Conservation (phyloP, 73 alveolate genomes). For the Paramecium caudatum region DNA sequence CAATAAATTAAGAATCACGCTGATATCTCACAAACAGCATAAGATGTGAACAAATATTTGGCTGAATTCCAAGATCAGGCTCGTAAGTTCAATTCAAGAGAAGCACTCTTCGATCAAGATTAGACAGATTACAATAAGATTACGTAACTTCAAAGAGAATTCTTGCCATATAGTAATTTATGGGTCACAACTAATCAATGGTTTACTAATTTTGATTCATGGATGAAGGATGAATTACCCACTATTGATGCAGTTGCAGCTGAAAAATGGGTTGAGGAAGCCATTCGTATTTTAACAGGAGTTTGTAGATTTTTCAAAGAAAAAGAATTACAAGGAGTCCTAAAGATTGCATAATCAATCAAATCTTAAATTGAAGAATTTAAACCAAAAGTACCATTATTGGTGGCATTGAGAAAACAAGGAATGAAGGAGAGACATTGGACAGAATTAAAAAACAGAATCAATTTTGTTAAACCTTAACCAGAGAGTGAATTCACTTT, state of each 20-base stretch:
- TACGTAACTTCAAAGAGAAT: conserved; percentile 90
- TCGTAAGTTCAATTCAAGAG: conserved; percentile 95
- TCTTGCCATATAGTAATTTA: conserved; percentile 88
- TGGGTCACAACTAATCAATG: conserved; percentile 93
- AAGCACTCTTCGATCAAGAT: conserved; percentile 93
- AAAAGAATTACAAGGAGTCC: conserved; percentile 85
- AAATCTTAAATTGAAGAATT: conserved; percentile 96
- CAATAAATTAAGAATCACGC: conserved; percentile 93
- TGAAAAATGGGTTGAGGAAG: conserved; percentile 87
- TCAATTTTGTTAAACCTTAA: conserved; percentile 97
- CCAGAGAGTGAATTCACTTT: conserved; percentile 97
- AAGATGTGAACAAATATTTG: conserved; percentile 93
- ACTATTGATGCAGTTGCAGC: conserved; percentile 87
- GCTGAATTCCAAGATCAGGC: conserved; percentile 95
- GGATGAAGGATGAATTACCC: conserved; percentile 94
- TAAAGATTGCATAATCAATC: conserved; percentile 92
- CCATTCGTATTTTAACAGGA: conserved; percentile 83
- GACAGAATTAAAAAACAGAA: conserved; percentile 96
- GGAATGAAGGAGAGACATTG: conserved; percentile 99
- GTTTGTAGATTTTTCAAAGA: conserved; percentile 90
- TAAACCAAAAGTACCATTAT: conserved; percentile 97
- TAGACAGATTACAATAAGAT: conserved; percentile 95
- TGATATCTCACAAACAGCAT: conserved; percentile 91
- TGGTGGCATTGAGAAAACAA: conserved; percentile 97
- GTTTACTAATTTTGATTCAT: conserved; percentile 82